Base-by-base conservation (phyloP, 129 eudicot species). In the Calendula officinalis region DNA sequence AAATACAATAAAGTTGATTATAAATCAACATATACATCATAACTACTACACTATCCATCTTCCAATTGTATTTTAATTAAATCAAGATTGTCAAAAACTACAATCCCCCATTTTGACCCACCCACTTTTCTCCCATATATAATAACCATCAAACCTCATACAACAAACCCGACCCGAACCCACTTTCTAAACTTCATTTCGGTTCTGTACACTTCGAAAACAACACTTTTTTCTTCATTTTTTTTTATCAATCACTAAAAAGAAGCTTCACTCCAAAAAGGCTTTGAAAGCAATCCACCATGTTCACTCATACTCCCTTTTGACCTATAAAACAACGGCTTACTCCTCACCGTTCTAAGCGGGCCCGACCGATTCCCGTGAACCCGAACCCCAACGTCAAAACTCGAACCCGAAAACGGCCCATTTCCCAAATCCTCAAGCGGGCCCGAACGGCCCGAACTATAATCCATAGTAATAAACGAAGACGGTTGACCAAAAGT, bases 321-420 rank as follows among this genome's bases (percentile, higher is more conserved):
- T 7, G 82, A 77, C 61, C 87, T 84, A 67, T 86, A 81, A 45
- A 86, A 86, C 15, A 86, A 67, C 5, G 80, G 86, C 30, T 86
- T 90, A 66, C 86, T 86, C 70, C 84, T 74, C 11, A 81, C 77
- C 1, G 95, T 90, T 79, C 92, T 77, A 55, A 90, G 68, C 0
- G 97, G 97, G 52, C 97, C 97, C 5, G 97, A 90, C 62, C 86
- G 46, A 49, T 90, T 90, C 15, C 85, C 97, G 11, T 83, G 95
- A 52, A 64, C 69, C 48, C 85, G 64, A 1, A 70, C 58, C 47
- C 81, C 78, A 17, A 75, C 82, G 2, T 49, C 79, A 15, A 88
- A 82, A 48, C 90, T 80, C 40, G 91, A 81, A 62, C 82, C 77
- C 7, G 95, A 77, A 72, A 81, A 81, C 56, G 75, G 73, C 69